Percentiles rank a stretch among this genome's conserved stretches.
phyloP scores from a whole-genome alignment of 768 basidiomycete species.

The Boletus insuetus region DNA sequence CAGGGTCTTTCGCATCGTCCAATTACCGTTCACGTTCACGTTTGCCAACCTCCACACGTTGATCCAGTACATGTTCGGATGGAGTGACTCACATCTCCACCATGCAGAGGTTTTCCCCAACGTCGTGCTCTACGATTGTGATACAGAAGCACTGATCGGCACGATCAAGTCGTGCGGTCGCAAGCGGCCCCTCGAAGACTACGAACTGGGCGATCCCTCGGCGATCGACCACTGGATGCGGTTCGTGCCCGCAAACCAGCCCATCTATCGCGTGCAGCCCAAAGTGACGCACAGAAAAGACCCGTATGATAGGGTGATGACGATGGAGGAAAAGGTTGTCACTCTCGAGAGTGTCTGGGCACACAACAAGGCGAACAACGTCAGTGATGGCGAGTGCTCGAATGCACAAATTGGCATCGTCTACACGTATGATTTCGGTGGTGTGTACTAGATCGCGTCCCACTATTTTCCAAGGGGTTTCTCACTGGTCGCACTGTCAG shows the following conservation, averaged over 20 bases:
- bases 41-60: conserved; percentile 30
- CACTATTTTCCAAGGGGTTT: too few species aligned
- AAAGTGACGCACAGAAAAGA: conserved; percentile 8
- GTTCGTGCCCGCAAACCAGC: conserved; percentile 11
- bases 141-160: conserved; percentile 1
- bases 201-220: conserved; percentile 7
- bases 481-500: conserved; percentile 3
- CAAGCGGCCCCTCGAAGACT: conserved; percentile 15
- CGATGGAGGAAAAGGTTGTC: conserved; percentile 21
- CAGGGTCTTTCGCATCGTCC: conserved; percentile 25
- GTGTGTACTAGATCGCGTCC: conserved; percentile 1
- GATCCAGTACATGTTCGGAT: conserved; percentile 34
- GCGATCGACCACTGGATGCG: conserved; percentile 13
- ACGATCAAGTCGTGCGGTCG: conserved; percentile 25
- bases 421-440: conserved; percentile 24
- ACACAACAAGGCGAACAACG: conserved; percentile 14
- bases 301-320: conserved; percentile 7
- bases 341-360: conserved; percentile 28
- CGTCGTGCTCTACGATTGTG: conserved; percentile 17
- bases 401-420: conserved; percentile 23
- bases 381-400: conserved; percentile 23
- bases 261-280: conserved; percentile 18
- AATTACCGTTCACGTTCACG: conserved; percentile 26
- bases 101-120: conserved; percentile 20
- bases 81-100: conserved; percentile 26